Percentiles rank a stretch among this genome's conserved stretches.
Evolutionary conservation across 1,284 basidiomycete species (phyloP).

Genomic region (Rhodotorula sp.): DNA sequence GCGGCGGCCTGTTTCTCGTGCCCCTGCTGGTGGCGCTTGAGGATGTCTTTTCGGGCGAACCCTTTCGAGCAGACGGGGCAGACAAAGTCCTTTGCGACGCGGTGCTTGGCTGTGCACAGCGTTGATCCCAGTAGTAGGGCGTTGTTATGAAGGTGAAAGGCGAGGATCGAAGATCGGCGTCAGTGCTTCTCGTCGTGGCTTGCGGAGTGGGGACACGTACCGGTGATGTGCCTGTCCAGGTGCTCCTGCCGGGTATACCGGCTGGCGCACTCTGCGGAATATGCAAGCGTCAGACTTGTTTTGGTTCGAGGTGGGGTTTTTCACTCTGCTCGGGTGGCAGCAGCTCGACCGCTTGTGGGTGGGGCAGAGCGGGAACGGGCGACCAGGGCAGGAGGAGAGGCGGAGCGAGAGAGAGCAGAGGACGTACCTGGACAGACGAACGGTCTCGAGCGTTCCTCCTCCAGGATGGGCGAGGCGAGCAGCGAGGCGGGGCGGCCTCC

Average conservation of each 20-base stretch:
- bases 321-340: too few relatives aligned
- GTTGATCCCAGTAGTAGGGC: too few relatives aligned
- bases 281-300: background rate
- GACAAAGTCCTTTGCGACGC: slow-evolving; percentile 38
- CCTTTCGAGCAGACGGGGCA: slow-evolving; percentile 39
- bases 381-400: background rate
- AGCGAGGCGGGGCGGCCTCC: too few relatives aligned
- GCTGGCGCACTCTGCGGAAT: slow-evolving; percentile 19
- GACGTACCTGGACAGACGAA: slow-evolving; percentile 4
- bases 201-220: background rate
- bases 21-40: slow-evolving; percentile 34
- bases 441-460: slow-evolving; percentile 4
- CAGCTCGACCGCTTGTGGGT: too few relatives aligned
- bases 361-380: background rate
- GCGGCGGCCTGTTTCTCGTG: slow-evolving; percentile 34
- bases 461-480: background rate
- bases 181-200: too few relatives aligned
- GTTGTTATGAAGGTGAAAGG: background rate
- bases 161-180: background rate
- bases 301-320: background rate
- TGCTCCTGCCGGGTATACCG: slow-evolving; percentile 34
- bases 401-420: background rate
- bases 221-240: slow-evolving; percentile 33
- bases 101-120: slow-evolving; percentile 20
- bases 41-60: slow-evolving; percentile 40